phyloP scores from a whole-genome alignment of 2,329 filamentous ascomycete genomes.

The Ceratocystis colombiana region DNA sequence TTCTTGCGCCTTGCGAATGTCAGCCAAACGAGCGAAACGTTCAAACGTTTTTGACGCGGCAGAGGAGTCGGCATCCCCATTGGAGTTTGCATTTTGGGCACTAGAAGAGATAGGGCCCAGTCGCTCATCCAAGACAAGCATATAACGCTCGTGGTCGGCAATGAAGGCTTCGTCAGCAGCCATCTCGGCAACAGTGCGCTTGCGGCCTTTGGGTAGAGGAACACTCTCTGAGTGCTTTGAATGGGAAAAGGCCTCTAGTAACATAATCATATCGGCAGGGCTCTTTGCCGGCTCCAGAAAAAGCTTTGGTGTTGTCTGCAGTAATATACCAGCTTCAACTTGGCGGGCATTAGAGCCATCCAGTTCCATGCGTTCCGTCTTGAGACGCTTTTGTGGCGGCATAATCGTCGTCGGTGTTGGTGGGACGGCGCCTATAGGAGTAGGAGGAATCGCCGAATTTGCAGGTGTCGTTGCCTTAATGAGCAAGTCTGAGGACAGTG shows the following conservation, averaged over 20 bases:
- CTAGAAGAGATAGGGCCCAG: constrained; percentile 51
- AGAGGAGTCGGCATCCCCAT: constrained; percentile 62
- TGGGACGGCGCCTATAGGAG: constrained; percentile 47
- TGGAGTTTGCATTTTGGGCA: constrained; percentile 47
- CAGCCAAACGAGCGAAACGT: constrained; percentile 80
- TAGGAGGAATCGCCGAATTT: constrained; percentile 17
- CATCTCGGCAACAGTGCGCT: constrained; percentile 88
- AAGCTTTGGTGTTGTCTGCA: constrained; percentile 63
- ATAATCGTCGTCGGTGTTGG: constrained; percentile 51
- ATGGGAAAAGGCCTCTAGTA: constrained; percentile 63
- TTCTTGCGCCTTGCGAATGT: constrained; percentile 66
- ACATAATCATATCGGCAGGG: constrained; percentile 56
- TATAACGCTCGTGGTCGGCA: constrained; percentile 79
- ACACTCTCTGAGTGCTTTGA: constrained; percentile 66
- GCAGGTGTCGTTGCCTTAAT: constrained; percentile 63
- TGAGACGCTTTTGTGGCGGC: constrained; percentile 55
- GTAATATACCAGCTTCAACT: constrained; percentile 65
- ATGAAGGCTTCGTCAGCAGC: constrained; percentile 88
- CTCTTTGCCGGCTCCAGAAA: constrained; percentile 66
- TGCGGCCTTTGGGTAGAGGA: constrained; percentile 77
- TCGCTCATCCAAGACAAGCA: constrained; percentile 85
- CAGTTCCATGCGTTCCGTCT: constrained; percentile 62
- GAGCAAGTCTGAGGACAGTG: constrained; percentile 62
- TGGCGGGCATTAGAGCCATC: constrained; percentile 62
- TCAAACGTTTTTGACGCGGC: constrained; percentile 66